Percentiles rank a stretch among this genome's conserved stretches.
phyloP scores from a whole-genome alignment of 768 basidiomycete genomes.

The Mycena epipterygia region DNA sequence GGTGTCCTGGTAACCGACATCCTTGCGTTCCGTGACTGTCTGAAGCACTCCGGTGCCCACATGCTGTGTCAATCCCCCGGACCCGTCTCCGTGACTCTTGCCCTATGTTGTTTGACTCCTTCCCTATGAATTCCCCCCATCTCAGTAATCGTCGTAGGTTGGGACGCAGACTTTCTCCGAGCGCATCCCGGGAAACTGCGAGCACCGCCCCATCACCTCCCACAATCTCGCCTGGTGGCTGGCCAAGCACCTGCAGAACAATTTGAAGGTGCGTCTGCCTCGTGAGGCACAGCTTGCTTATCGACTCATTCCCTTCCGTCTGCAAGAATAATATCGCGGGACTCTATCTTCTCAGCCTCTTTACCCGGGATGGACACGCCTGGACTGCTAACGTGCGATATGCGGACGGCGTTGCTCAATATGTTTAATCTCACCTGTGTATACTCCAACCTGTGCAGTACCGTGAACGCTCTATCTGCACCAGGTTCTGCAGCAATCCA shows the following conservation, averaged over 20 bases:
- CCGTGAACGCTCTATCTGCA: too few species aligned
- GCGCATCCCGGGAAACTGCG: constrained; percentile 2
- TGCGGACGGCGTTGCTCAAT: too few species aligned
- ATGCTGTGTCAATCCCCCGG: background rate
- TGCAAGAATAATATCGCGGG: too few species aligned
- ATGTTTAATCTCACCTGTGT: too few species aligned
- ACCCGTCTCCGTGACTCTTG: background rate
- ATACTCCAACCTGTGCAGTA: too few species aligned
- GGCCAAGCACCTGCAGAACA: background rate
- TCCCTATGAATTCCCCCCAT: background rate
- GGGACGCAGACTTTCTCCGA: background rate
- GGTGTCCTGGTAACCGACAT: background rate
- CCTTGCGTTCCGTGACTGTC: background rate
- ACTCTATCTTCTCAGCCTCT: too few species aligned
- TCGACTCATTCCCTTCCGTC: too few species aligned
- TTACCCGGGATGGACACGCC: too few species aligned
- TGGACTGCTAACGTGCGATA: too few species aligned
- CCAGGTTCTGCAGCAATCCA: too few species aligned
- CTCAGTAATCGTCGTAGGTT: background rate
- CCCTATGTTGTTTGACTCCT: background rate
- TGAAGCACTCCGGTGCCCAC: background rate
- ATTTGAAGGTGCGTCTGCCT: background rate
- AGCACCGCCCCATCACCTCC: background rate
- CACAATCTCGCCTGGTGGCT: constrained; percentile 14
- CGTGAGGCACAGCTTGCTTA: too few species aligned